Evolutionary conservation across 768 basidiomycete genomes (phyloP), one percentile per base, ranked within the genome.

Genomic region (Daedalea quercina): DNA sequence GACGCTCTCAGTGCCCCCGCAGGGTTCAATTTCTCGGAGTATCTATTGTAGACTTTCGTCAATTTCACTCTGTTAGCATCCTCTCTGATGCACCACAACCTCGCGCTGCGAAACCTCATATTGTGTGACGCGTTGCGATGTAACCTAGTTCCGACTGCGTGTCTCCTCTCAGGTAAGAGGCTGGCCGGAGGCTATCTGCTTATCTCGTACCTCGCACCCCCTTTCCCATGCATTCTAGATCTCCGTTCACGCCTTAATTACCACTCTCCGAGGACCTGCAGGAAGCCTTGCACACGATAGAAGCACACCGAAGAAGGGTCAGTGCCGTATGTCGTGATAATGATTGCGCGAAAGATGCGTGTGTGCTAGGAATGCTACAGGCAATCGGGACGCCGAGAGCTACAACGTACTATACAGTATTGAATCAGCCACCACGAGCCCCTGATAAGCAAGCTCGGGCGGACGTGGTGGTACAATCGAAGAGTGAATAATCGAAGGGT

Each of bases 11-110:
- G 26, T 17, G 56, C 60, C 4, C 47, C 51, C n/a, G 55, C 57
- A 1, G 60, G 60, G 20, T 64, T 64, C 37, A 59, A 64, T 48
- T 61, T 63, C 57, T 58, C 57, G 4, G 54, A 33, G 11, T 63
- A 53, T 49, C 51, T 63, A n/a, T 23, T 51, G 40, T 51, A 35
- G 43, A 17, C 11, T 23, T 7, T 45, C 26, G 26, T 8, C 3
- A 19, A 8, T 15, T 40, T 19, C 15, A 15, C 7, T 19, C 8
- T 19, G 37, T 17, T 15, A 15, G 6, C 15, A 15, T 40, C 17
- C 37, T 40, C 37, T 8, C 37, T 19, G 19, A 8, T 3, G 19
- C 37, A 40, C 37, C 37, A 40, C 37, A 40, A 40, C 15, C 37
- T 40, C 15, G 37, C 15, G 37, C 37, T 40, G 3, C 17, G 4